Percentiles rank a stretch among this genome's conserved stretches.
Conservation (phyloP, 192 early-diverging fungal species). For the Borealophlyctis nickersoniae region DNA sequence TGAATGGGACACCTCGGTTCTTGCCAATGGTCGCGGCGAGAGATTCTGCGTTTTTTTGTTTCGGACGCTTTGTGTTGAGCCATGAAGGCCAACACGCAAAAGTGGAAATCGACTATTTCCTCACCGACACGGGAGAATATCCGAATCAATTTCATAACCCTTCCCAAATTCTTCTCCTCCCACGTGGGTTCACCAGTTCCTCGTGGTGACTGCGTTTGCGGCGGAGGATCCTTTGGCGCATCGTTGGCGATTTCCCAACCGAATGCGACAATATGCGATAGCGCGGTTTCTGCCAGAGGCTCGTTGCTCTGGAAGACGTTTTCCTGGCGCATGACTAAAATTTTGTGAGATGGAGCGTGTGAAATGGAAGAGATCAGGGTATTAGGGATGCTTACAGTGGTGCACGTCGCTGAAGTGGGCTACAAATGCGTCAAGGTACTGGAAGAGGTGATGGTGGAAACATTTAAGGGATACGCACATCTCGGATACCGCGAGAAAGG, state of each 20-base stretch:
- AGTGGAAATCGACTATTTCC: slow-evolving; percentile 2
- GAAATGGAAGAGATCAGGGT: neutral
- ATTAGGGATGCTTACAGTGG: neutral
- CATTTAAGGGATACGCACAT: neutral
- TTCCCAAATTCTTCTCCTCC: neutral
- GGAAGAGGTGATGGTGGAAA: neutral
- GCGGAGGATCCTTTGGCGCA: no score
- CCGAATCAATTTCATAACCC: slow-evolving; percentile 14
- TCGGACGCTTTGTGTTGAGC: neutral
- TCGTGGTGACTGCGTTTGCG: no score
- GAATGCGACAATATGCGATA: neutral
- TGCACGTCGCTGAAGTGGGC: neutral
- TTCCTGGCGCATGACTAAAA: slow-evolving; percentile 30
- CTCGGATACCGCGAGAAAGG: neutral
- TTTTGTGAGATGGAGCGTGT: slow-evolving; percentile 4
- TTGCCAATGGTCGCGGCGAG: slow-evolving; percentile 23
- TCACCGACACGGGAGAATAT: slow-evolving; percentile 21
- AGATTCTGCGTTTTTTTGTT: slow-evolving; percentile 16
- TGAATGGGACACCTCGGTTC: slow-evolving; percentile 23
- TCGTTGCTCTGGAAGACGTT: slow-evolving; percentile 14
- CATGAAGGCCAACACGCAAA: no score
- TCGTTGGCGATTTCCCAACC: neutral
- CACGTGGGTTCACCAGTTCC: neutral
- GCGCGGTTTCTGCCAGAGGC: slow-evolving; percentile 10
- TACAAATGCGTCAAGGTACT: neutral